Percentiles rank a stretch among this genome's conserved stretches.
These are phyloP conservation scores for Lactifluus subvellereus DNA, from an alignment of 768 basidiomycete species.

Conservation along the genomic window DNA sequence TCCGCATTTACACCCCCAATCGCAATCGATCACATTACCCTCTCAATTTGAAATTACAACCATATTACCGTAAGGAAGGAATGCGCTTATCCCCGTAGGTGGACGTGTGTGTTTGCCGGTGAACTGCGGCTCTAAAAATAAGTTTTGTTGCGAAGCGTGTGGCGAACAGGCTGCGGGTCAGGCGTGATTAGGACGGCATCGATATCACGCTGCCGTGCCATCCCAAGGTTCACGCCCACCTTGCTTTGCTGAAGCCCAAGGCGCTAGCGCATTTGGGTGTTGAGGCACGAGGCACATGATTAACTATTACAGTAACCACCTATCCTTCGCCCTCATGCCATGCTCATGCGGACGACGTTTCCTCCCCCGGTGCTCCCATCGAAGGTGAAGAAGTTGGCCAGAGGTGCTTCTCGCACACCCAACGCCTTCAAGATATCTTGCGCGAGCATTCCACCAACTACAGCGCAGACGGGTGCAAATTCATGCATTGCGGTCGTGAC, in stretches of 20 bases:
- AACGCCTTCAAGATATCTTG: constrained; percentile 93
- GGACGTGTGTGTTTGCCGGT: too few relatives aligned
- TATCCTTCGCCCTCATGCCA: constrained; percentile 28
- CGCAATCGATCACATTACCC: too few relatives aligned
- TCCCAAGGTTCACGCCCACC: too few relatives aligned
- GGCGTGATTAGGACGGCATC: too few relatives aligned
- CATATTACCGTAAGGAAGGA: too few relatives aligned
- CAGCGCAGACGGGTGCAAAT: constrained; percentile 90
- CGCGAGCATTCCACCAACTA: constrained; percentile 89
- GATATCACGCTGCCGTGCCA: too few relatives aligned
- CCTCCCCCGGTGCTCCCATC: constrained; percentile 78
- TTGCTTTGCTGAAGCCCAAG: background rate
- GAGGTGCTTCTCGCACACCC: constrained; percentile 84
- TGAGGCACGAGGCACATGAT: background rate
- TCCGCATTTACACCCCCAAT: too few relatives aligned
- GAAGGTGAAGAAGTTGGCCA: constrained; percentile 87
- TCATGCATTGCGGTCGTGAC: constrained; percentile 70
- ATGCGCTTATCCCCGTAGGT: too few relatives aligned
- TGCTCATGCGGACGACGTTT: constrained; percentile 53
- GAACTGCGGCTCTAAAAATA: too few relatives aligned
- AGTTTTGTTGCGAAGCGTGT: too few relatives aligned
- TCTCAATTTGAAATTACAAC: too few relatives aligned
- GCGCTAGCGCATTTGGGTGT: background rate
- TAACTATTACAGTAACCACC: background rate
- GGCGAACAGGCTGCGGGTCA: too few relatives aligned